Evolutionary conservation across 139 green algal species (phyloP).

Genomic region (Chlamydomonas eustigma): DNA sequence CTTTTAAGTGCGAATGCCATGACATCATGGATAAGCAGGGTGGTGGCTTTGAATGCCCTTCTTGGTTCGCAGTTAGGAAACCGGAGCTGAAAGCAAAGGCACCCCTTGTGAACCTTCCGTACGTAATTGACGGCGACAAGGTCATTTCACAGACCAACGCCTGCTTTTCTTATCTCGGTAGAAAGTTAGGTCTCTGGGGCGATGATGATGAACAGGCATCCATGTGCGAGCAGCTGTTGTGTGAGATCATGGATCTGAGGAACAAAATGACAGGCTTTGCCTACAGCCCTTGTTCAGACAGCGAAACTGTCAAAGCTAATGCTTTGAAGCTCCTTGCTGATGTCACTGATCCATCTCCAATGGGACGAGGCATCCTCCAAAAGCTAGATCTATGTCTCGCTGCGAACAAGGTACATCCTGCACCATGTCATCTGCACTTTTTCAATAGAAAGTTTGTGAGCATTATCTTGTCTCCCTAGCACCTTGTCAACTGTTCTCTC

Average conservation of each 20-base stretch:
- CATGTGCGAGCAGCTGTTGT: constrained; percentile 6
- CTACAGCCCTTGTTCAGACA: background rate
- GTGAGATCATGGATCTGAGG: background rate
- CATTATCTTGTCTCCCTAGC: too few relatives aligned
- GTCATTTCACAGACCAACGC: background rate
- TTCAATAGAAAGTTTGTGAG: too few relatives aligned
- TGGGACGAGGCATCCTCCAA: background rate
- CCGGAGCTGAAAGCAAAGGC: background rate
- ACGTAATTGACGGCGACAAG: background rate
- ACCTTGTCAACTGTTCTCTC: too few relatives aligned
- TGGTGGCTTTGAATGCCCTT: background rate
- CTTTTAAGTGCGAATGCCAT: constrained; percentile 2
- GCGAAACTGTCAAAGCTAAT: too few relatives aligned
- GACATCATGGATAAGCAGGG: background rate
- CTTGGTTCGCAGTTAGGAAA: background rate
- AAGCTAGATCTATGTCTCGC: background rate
- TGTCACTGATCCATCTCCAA: background rate
- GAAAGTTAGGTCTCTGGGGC: constrained; percentile 4
- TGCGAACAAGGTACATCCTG: background rate
- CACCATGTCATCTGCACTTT: background rate
- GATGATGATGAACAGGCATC: background rate
- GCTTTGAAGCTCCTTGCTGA: too few relatives aligned
- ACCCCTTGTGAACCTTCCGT: constrained; percentile 5
- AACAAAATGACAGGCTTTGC: constrained; percentile 6
- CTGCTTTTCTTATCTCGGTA: background rate